These are phyloP conservation scores for Murraya paniculata DNA, from an alignment of 345 rosid species.

Conservation along the genomic window DNA sequence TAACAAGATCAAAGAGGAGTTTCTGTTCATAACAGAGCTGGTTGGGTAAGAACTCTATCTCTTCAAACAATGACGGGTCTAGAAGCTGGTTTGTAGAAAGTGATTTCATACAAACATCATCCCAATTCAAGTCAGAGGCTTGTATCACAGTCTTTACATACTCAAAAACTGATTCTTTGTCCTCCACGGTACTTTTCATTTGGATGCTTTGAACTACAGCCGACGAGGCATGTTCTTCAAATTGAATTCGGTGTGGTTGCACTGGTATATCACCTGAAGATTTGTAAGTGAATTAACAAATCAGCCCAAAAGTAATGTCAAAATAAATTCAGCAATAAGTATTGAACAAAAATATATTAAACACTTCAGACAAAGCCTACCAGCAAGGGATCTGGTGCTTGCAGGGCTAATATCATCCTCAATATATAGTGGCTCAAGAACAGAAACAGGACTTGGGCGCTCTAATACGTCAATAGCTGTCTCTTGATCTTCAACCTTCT, in stretches of 20 bases:
- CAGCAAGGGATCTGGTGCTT: constrained; percentile 45
- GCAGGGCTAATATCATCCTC: constrained; percentile 73
- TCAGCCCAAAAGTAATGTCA: constrained; percentile 17
- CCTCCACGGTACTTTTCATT: constrained; percentile 40
- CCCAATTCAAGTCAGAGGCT: constrained; percentile 61
- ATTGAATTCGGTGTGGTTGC: constrained; percentile 59
- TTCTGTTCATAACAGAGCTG: constrained; percentile 45
- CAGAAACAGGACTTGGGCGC: constrained; percentile 87
- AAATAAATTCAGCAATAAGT: background rate
- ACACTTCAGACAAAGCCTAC: constrained; percentile 34
- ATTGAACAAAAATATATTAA: background rate
- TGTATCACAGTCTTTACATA: constrained; percentile 53
- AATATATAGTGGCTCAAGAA: constrained; percentile 65
- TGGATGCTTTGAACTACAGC: constrained; percentile 28
- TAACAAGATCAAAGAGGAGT: constrained; percentile 70
- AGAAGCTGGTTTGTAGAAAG: constrained; percentile 62
- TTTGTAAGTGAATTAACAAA: constrained; percentile 21
- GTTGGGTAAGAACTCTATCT: constrained; percentile 52
- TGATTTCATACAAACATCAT: constrained; percentile 59
- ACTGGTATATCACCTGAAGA: constrained; percentile 47
- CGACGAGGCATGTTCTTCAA: constrained; percentile 50
- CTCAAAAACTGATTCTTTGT: constrained; percentile 44
- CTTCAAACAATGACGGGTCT: constrained; percentile 49
- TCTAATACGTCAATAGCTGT: constrained; percentile 42
- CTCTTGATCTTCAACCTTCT: constrained; percentile 46